phyloP scores from a whole-genome alignment of 2,329 filamentous ascomycete species.

The Fusarium stilboides region DNA sequence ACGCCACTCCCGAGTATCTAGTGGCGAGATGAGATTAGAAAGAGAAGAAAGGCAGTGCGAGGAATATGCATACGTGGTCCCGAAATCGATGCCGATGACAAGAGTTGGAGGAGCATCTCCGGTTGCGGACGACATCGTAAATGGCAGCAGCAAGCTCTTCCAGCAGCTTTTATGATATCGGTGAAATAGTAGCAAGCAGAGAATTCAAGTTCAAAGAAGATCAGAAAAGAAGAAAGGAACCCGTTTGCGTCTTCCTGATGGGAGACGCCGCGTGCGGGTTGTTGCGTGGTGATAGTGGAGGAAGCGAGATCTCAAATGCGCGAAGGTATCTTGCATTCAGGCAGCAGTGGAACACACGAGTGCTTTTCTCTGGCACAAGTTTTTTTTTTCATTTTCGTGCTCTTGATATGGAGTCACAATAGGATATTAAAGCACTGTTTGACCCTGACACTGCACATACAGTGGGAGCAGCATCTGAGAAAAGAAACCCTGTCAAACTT shows the following conservation, averaged over 20 bases:
- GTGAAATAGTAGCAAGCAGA: neutral
- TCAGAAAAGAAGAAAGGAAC: neutral
- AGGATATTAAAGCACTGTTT: neutral
- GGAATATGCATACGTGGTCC: constrained; percentile 23
- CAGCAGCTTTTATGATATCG: neutral
- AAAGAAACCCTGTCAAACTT: too few species aligned
- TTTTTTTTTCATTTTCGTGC: neutral
- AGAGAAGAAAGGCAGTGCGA: neutral
- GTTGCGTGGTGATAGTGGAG: neutral
- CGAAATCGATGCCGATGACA: constrained; percentile 36
- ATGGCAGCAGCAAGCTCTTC: neutral
- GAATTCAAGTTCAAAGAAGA: neutral
- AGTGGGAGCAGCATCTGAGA: too few species aligned
- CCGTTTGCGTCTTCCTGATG: too few species aligned
- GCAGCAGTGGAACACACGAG: neutral
- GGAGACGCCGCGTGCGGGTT: neutral
- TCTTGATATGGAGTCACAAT: neutral
- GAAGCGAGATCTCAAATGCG: neutral
- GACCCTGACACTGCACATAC: neutral
- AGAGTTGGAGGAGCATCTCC: constrained; percentile 1
- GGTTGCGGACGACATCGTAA: neutral
- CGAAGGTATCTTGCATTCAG: neutral
- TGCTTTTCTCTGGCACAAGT: neutral
- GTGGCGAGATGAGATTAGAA: neutral
- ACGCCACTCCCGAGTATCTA: constrained; percentile 62